Evolutionary conservation across 441 rosid species (phyloP).

Genomic region (Pelargonium australe): DNA sequence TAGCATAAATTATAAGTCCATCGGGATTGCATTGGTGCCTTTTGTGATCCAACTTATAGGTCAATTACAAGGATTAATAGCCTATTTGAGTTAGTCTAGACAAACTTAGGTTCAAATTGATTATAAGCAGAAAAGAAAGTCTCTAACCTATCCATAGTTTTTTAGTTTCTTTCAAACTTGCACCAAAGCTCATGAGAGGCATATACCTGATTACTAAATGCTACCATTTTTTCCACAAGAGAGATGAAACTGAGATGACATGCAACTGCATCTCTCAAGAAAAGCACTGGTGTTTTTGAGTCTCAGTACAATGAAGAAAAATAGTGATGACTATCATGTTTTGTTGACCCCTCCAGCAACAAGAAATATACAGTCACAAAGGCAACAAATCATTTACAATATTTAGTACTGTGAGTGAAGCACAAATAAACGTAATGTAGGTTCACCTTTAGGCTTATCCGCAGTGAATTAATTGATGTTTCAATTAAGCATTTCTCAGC

Average conservation of each 20-base stretch:
- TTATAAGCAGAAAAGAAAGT: neutral
- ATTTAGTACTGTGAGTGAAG: neutral
- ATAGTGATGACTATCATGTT: neutral
- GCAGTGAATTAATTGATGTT: constrained; percentile 87
- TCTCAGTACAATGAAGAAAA: neutral
- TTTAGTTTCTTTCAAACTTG: neutral
- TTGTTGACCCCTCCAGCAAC: neutral
- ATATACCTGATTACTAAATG: neutral
- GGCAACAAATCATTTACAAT: neutral
- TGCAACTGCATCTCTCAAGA: neutral
- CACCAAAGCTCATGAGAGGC: neutral
- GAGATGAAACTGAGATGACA: neutral
- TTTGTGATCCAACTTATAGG: neutral
- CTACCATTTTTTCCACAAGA: neutral
- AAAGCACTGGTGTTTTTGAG: neutral
- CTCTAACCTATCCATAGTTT: neutral
- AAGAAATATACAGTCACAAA: neutral
- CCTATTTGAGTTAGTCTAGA: too few relatives aligned
- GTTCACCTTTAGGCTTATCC: constrained; percentile 87
- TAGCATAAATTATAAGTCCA: neutral
- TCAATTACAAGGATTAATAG: too few relatives aligned
- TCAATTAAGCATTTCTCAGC: constrained; percentile 94
- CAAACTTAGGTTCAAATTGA: too few relatives aligned
- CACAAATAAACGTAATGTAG: constrained; percentile 14
- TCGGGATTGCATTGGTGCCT: neutral